Percentiles rank a stretch among this genome's conserved stretches.
phyloP scores from a whole-genome alignment of 352 stramenopile genomes.

The Phytophthora europaea region DNA sequence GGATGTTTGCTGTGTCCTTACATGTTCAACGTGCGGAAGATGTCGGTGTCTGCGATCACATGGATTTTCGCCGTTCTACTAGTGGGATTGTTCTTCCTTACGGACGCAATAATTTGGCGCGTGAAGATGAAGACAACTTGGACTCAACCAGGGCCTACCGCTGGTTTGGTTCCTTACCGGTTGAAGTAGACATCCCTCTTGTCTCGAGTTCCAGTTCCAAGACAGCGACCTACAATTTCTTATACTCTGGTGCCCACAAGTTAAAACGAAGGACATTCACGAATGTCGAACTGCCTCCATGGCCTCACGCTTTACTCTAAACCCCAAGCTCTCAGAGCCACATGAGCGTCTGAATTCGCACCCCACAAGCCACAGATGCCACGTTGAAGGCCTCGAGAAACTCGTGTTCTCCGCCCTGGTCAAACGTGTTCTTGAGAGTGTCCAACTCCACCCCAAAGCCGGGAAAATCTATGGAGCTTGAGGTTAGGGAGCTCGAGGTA shows the following conservation, averaged over 20 bases:
- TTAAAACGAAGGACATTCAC: not conserved
- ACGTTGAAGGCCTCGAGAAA: slow-evolving; percentile 6
- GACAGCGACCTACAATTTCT: not conserved
- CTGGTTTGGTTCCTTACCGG: not conserved
- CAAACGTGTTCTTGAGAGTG: slow-evolving; percentile 7
- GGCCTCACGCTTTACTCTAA: too few species aligned
- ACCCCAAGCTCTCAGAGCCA: not conserved
- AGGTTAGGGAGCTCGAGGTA: too few species aligned
- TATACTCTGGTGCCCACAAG: not conserved
- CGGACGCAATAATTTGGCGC: not conserved
- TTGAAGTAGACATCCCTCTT: not conserved
- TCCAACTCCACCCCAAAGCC: not conserved
- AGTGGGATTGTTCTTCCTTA: slow-evolving; percentile 1
- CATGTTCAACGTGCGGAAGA: slow-evolving; percentile 37
- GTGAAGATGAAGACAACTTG: not conserved
- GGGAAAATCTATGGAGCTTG: too few species aligned
- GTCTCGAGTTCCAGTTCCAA: not conserved
- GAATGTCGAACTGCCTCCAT: not conserved
- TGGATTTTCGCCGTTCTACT: slow-evolving; percentile 30
- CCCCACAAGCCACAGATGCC: not conserved
- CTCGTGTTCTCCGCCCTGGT: not conserved
- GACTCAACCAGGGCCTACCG: not conserved
- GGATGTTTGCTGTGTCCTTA: slow-evolving; percentile 33
- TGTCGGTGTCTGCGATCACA: slow-evolving; percentile 28
- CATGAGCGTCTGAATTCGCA: slow-evolving; percentile 1